Percentiles rank a stretch among this genome's conserved stretches.
Evolutionary conservation across 2,329 filamentous ascomycete species (phyloP).

Genomic region (Calonectria pteridis): DNA sequence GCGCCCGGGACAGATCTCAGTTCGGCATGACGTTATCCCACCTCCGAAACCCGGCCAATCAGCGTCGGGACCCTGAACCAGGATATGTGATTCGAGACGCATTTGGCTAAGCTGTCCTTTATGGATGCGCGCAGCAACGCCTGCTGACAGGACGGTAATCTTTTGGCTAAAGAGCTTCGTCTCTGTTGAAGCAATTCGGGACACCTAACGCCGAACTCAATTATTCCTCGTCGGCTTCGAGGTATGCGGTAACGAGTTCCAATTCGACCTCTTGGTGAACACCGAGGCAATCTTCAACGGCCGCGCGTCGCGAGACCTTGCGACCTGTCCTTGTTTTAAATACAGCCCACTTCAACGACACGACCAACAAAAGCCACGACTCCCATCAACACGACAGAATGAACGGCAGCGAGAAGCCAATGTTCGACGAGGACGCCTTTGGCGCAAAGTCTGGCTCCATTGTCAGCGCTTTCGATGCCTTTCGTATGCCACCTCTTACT

Average conservation of each 20-base stretch:
- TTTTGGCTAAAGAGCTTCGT: conserved; percentile 3
- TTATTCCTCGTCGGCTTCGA: conserved; percentile 9
- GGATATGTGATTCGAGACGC: conserved; percentile 34
- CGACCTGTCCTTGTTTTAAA: conserved; percentile 25
- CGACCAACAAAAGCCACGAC: conserved; percentile 32
- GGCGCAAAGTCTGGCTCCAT: conserved; percentile 74
- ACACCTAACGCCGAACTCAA: neutral
- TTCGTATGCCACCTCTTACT: conserved; percentile 74
- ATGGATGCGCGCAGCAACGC: conserved; percentile 34
- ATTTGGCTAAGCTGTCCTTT: conserved; percentile 48
- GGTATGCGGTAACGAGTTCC: conserved; percentile 40
- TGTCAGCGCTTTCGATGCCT: conserved; percentile 94
- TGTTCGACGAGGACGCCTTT: conserved; percentile 82
- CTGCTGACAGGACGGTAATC: conserved; percentile 32
- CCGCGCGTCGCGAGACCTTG: conserved; percentile 26
- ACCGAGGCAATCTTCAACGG: conserved; percentile 27
- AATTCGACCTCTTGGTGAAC: conserved; percentile 35
- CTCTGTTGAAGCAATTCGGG: conserved; percentile 26
- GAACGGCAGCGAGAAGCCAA: conserved; percentile 81
- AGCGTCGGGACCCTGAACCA: conserved; percentile 37
- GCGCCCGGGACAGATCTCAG: conserved; percentile 17
- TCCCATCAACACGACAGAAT: conserved; percentile 58
- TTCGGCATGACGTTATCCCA: conserved; percentile 44
- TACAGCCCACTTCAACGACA: conserved; percentile 17
- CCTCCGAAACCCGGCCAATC: conserved; percentile 35